Conservation (phyloP, 2,329 filamentous ascomycete species). For the Sphaerulina populicola region DNA sequence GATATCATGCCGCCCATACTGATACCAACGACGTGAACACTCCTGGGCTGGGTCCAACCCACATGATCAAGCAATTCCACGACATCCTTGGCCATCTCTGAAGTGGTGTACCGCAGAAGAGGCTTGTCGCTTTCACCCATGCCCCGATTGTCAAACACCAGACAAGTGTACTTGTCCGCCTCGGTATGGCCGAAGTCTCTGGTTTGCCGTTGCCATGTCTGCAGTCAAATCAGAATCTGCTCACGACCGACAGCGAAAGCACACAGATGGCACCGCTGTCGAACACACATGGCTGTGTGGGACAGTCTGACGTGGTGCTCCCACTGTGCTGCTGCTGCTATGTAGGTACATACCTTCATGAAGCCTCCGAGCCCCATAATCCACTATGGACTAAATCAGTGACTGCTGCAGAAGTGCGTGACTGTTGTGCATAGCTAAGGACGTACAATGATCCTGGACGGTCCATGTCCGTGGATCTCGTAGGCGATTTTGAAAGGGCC, state of each 20-base stretch:
- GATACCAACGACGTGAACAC: constrained; percentile 64
- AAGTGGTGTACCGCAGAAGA: constrained; percentile 67
- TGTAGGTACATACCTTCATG: constrained; percentile 35
- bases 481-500: constrained; percentile 69
- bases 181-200: constrained; percentile 69
- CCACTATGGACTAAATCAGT: constrained; percentile 45
- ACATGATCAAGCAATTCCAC: constrained; percentile 62
- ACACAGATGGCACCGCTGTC: neutral
- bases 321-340: too few relatives aligned
- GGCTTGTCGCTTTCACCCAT: constrained; percentile 76
- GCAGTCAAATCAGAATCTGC: neutral
- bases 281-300: neutral
- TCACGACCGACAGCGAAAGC: neutral
- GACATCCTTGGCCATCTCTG: constrained; percentile 72
- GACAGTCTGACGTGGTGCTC: neutral
- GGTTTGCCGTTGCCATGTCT: constrained; percentile 62
- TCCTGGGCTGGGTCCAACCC: constrained; percentile 54
- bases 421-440: constrained; percentile 6
- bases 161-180: constrained; percentile 58
- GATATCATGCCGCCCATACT: constrained; percentile 90
- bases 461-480: constrained; percentile 70
- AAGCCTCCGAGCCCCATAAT: constrained; percentile 71
- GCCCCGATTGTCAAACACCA: constrained; percentile 77
- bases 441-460: constrained; percentile 64
- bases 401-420: constrained; percentile 3